Conservation (phyloP, 1,284 basidiomycete species). For the Cutaneotrichosporon cutaneum region DNA sequence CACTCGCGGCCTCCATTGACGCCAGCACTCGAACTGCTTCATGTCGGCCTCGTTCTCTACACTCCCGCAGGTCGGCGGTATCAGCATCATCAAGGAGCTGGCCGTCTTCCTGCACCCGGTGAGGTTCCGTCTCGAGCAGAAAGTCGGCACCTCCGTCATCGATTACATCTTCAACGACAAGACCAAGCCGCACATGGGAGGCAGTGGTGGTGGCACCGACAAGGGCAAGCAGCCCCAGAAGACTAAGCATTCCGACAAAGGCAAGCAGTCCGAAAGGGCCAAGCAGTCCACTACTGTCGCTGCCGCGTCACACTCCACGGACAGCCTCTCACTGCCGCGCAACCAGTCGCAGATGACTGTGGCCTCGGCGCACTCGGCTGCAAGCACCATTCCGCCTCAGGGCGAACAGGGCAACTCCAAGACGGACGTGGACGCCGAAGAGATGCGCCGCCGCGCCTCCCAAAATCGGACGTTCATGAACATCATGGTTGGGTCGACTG, state of each 20-base stretch:
- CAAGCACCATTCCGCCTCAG: constrained; percentile 17
- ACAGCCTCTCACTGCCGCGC: background rate
- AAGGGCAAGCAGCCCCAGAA: background rate
- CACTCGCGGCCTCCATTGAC: constrained; percentile 3
- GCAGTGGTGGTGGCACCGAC: constrained; percentile 5
- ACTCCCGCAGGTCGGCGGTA: constrained; percentile 88
- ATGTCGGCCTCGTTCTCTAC: constrained; percentile 62
- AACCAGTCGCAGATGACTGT: constrained; percentile 4
- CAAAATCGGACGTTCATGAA: constrained; percentile 68
- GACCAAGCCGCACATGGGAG: constrained; percentile 8
- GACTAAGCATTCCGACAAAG: background rate
- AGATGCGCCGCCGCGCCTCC: constrained; percentile 55
- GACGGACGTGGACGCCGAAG: constrained; percentile 40
- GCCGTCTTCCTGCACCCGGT: constrained; percentile 82
- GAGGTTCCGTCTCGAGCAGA: constrained; percentile 79
- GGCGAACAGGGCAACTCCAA: constrained; percentile 26
- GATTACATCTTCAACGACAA: constrained; percentile 71
- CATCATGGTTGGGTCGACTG: constrained; percentile 67
- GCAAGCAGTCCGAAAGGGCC: background rate
- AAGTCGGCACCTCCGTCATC: constrained; percentile 77
- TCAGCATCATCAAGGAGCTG: constrained; percentile 83
- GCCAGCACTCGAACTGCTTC: constrained; percentile 18
- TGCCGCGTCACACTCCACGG: background rate
- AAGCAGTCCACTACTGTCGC: background rate
- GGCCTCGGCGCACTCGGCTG: background rate